A percentile compares a stretch with the other conserved stretches of the same genome.
phyloP scores from a whole-genome alignment of 2,329 filamentous ascomycete genomes.

The Xylariaceae sp. region DNA sequence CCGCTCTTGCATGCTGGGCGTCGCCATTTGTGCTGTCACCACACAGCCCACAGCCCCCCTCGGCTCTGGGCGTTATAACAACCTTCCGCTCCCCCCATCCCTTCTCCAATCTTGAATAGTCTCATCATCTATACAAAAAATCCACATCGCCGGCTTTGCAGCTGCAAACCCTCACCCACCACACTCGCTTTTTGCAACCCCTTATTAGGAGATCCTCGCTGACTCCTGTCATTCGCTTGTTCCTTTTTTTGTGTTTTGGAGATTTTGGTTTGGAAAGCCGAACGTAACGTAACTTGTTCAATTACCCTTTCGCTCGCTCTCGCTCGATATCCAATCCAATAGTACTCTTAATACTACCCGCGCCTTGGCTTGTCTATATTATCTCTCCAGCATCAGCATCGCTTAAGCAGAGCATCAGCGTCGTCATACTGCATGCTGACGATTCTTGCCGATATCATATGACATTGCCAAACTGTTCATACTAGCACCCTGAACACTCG shows the following conservation, averaged over 20 bases:
- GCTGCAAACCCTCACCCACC: slow-evolving; percentile 39
- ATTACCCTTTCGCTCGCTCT: too few species aligned
- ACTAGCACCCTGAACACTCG: slow-evolving; percentile 22
- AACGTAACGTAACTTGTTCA: too few species aligned
- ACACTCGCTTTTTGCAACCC: slow-evolving; percentile 49
- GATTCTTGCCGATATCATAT: slow-evolving; percentile 13
- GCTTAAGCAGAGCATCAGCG: slow-evolving; percentile 8
- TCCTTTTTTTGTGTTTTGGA: slow-evolving; percentile 48
- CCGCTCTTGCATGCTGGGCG: not conserved
- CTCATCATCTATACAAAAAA: slow-evolving; percentile 27
- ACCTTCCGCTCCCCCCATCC: slow-evolving; percentile 31
- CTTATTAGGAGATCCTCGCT: slow-evolving; percentile 64
- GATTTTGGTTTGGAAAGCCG: slow-evolving; percentile 35
- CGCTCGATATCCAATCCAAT: too few species aligned
- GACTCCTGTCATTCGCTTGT: slow-evolving; percentile 73
- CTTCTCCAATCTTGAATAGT: slow-evolving; percentile 30
- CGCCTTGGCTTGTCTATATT: slow-evolving; percentile 14
- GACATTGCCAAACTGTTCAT: too few species aligned
- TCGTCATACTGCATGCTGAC: too few species aligned
- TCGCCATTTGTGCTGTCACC: slow-evolving; percentile 4
- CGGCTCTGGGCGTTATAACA: slow-evolving; percentile 28
- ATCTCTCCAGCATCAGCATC: slow-evolving; percentile 17
- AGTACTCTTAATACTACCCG: slow-evolving; percentile 17
- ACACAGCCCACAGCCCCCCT: slow-evolving; percentile 12
- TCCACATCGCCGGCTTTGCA: slow-evolving; percentile 33